Evolutionary conservation across 495 filamentous ascomycete genomes (phyloP).

Genomic region (Cryomyces minteri): DNA sequence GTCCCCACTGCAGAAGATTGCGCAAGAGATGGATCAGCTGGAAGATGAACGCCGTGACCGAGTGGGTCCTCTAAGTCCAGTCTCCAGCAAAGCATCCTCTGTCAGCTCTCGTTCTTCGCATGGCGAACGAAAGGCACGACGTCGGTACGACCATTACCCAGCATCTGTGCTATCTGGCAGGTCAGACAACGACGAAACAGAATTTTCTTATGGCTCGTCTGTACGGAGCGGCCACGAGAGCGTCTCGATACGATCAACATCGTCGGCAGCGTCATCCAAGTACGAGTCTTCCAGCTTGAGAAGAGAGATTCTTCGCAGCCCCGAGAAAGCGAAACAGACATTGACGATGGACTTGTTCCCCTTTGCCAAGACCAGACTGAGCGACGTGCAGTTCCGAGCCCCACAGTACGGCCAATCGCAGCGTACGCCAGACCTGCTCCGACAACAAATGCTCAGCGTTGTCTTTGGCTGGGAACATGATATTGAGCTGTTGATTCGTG

Average conservation of each 20-base stretch:
- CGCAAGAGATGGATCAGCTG: conserved; percentile 36
- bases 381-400: conserved; percentile 60
- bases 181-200: conserved; percentile 35
- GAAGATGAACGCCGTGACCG: conserved; percentile 30
- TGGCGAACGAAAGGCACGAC: conserved; percentile 8
- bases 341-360: conserved; percentile 44
- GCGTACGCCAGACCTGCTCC: conserved; percentile 67
- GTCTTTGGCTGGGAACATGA: conserved; percentile 94
- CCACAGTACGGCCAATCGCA: conserved; percentile 42
- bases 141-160: conserved; percentile 36
- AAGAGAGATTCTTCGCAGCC: conserved; percentile 58
- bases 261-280: conserved; percentile 44
- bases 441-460: conserved; percentile 78
- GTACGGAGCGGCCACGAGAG: conserved; percentile 34
- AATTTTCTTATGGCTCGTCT: conserved; percentile 44
- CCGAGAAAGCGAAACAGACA: conserved; percentile 31
- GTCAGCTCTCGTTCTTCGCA: conserved; percentile 27
- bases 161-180: conserved; percentile 17
- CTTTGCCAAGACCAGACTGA: conserved; percentile 53
- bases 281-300: conserved; percentile 52
- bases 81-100: conserved; percentile 20
- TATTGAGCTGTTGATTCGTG: conserved; percentile 61
- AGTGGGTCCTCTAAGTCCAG: conserved; percentile 23
- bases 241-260: conserved; percentile 43
- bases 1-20: conserved; percentile 48